Evolutionary conservation across 129 eudicot genomes (phyloP).

Genomic region (Flaveria trinervia): DNA sequence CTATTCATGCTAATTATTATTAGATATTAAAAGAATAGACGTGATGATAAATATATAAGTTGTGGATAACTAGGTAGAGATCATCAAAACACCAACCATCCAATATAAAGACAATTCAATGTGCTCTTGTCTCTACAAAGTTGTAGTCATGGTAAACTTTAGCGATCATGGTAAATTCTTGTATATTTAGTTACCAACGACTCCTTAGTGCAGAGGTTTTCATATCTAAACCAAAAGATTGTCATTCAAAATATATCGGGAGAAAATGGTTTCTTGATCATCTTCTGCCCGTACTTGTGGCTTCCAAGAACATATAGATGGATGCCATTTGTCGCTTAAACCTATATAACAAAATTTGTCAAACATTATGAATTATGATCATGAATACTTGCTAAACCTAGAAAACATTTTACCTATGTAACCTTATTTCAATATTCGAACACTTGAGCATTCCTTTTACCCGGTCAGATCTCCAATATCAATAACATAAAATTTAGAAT

Average conservation of each 20-base stretch:
- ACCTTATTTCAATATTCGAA: no score
- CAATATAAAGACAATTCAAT: no score
- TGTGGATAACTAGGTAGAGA: neutral
- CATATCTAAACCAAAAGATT: no score
- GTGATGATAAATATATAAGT: neutral
- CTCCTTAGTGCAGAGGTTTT: no score
- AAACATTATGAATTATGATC: neutral
- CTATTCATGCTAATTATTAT: neutral
- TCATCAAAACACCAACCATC: neutral
- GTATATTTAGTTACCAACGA: no score
- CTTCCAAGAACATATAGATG: neutral
- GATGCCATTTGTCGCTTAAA: no score
- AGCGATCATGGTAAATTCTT: neutral
- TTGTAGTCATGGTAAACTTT: neutral
- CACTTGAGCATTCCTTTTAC: no score
- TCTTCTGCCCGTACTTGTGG: neutral
- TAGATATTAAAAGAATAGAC: neutral
- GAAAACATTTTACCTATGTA: no score
- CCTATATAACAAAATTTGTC: no score
- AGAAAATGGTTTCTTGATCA: neutral
- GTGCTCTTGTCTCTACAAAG: neutral
- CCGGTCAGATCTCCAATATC: no score
- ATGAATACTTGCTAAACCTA: no score
- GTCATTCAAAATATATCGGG: neutral
- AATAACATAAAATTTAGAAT: no score